phyloP scores from a whole-genome alignment of 2,329 filamentous ascomycete species.

The Grosmannia serpens region DNA sequence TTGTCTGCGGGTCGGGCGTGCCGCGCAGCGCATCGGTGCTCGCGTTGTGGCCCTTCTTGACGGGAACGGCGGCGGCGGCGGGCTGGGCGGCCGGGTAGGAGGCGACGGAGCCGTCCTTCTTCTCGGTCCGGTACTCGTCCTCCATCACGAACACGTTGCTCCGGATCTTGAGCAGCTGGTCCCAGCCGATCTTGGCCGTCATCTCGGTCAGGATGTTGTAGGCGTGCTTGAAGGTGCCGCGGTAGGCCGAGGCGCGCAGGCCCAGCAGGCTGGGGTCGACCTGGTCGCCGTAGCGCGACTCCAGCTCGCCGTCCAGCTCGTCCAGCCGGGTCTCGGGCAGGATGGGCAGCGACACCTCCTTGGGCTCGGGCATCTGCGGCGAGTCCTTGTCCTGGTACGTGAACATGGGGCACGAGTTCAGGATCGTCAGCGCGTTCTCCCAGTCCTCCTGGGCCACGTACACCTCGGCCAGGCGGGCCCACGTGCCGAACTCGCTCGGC shows the following conservation, averaged over 20 bases:
- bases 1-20: slow-evolving; percentile 48
- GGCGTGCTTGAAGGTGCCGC: slow-evolving; percentile 89
- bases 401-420: slow-evolving; percentile 99
- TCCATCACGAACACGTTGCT: slow-evolving; percentile 99
- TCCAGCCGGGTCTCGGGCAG: slow-evolving; percentile 83
- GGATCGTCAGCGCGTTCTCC: slow-evolving; percentile 86
- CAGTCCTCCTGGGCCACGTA: slow-evolving; percentile 92
- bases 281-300: slow-evolving; percentile 68
- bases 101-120: slow-evolving; percentile 43
- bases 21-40: slow-evolving; percentile 70
- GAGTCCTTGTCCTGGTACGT: slow-evolving; percentile 98
- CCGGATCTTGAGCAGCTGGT: slow-evolving; percentile 84
- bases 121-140: slow-evolving; percentile 90
- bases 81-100: slow-evolving; percentile 18
- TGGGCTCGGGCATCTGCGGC: slow-evolving; percentile 85
- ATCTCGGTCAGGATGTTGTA: slow-evolving; percentile 93
- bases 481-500: slow-evolving; percentile 93
- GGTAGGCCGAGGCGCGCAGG: slow-evolving; percentile 78
- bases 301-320: slow-evolving; percentile 87
- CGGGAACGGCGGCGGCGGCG: slow-evolving; percentile 38
- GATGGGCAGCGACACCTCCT: slow-evolving; percentile 76
- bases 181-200: slow-evolving; percentile 95
- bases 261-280: slow-evolving; percentile 80
- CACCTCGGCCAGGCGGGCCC: slow-evolving; percentile 85
- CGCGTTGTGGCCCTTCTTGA: slow-evolving; percentile 51